These are phyloP conservation scores for Coemansia sp. DNA, from an alignment of 192 early-diverging fungal species.

Conservation along the genomic window DNA sequence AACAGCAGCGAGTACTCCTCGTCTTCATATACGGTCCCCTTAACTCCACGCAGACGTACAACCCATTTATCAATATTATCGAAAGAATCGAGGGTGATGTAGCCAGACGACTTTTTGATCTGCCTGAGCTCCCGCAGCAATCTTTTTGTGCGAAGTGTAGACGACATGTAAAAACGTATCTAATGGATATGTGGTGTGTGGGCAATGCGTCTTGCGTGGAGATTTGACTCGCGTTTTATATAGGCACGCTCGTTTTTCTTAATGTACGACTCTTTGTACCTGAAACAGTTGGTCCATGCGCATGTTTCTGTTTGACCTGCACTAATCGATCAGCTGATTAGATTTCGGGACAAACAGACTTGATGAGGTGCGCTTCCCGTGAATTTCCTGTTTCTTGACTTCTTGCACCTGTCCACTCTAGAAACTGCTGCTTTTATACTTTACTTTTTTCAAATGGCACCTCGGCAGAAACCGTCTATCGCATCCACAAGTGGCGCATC, in stretches of 20 bases:
- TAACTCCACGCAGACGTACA: constrained; percentile 59
- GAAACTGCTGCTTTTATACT: not conserved
- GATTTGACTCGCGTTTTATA: too few relatives aligned
- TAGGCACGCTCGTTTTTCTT: too few relatives aligned
- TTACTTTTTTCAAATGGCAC: constrained; percentile 1
- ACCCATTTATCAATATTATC: constrained; percentile 61
- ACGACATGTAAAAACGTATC: constrained; percentile 1
- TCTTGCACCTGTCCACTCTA: too few relatives aligned
- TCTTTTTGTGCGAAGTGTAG: constrained; percentile 33
- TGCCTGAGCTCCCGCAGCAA: constrained; percentile 42
- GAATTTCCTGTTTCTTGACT: too few relatives aligned
- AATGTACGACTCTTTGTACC: too few relatives aligned
- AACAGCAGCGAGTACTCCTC: constrained; percentile 60
- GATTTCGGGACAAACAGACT: too few relatives aligned
- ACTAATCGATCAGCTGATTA: too few relatives aligned
- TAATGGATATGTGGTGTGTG: too few relatives aligned
- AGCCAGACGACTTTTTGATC: constrained; percentile 23
- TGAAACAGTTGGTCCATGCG: too few relatives aligned
- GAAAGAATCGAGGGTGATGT: constrained; percentile 25
- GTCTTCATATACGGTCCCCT: constrained; percentile 62
- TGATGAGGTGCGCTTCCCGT: too few relatives aligned
- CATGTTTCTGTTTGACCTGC: too few relatives aligned
- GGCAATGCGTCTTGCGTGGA: too few relatives aligned
- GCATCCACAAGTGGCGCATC: not conserved
- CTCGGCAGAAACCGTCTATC: constrained; percentile 16